Percentiles rank a stretch among this genome's conserved stretches.
Evolutionary conservation across 768 basidiomycete species (phyloP).

Genomic region (Auricularia sp.): DNA sequence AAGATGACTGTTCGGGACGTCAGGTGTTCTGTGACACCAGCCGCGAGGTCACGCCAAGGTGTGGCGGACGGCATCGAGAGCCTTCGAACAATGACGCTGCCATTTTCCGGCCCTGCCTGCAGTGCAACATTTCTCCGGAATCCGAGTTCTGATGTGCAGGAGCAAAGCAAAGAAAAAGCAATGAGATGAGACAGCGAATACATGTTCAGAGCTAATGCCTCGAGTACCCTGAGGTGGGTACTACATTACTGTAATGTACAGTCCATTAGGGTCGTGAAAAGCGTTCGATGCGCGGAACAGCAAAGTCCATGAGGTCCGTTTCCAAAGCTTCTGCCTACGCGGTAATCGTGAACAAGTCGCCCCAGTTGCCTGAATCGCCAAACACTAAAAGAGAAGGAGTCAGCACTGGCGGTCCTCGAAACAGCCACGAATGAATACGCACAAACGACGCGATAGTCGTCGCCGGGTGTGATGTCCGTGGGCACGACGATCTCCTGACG

Average conservation of each 20-base stretch:
- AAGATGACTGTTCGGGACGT: no score
- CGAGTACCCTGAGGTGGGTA: no score
- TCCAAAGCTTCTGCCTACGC: background rate
- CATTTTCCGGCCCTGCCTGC: no score
- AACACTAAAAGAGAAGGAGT: slow-evolving; percentile 15
- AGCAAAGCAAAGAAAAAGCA: no score
- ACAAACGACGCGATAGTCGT: background rate
- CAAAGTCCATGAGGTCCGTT: background rate
- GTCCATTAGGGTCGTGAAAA: background rate
- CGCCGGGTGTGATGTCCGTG: background rate
- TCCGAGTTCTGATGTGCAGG: no score
- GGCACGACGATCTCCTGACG: background rate
- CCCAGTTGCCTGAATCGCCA: slow-evolving; percentile 23
- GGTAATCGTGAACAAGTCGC: slow-evolving; percentile 19
- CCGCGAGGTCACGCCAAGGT: no score
- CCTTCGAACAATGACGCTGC: no score
- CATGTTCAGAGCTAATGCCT: no score
- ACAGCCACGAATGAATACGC: background rate
- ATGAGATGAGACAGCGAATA: no score
- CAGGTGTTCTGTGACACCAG: no score
- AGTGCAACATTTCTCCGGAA: no score
- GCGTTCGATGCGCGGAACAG: background rate
- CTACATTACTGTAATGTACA: background rate
- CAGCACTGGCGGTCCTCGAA: background rate
- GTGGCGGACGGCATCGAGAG: no score